These are phyloP conservation scores for Ajuga chamaepitys DNA, from an alignment of 257 asterid species.

Conservation along the genomic window DNA sequence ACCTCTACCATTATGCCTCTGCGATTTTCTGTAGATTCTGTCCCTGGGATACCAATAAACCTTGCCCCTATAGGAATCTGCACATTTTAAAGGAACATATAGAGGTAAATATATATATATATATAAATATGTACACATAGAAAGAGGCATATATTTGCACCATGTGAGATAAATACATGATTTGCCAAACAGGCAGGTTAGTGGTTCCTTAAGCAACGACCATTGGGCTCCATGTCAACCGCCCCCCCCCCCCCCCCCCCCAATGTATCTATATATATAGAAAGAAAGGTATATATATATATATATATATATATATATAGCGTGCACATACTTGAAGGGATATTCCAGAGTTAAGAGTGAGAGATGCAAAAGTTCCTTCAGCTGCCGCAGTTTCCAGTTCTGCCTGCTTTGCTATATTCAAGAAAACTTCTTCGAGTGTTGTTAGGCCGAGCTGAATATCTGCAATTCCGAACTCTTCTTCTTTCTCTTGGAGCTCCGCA, in stretches of 20 bases:
- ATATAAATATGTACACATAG: not conserved
- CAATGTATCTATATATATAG: not conserved
- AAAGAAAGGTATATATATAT: not conserved
- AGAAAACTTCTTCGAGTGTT: constrained; percentile 83
- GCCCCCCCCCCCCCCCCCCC: too few species aligned
- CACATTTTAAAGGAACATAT: not conserved
- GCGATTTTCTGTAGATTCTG: constrained; percentile 51
- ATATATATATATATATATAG: not conserved
- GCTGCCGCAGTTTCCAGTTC: constrained; percentile 75
- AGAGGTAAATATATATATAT: not conserved
- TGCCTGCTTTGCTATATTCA: constrained; percentile 68
- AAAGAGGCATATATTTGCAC: too few species aligned
- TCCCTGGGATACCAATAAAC: constrained; percentile 65
- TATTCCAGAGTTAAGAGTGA: constrained; percentile 49
- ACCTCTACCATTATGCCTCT: constrained; percentile 74
- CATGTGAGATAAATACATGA: too few species aligned
- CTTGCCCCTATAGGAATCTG: constrained; percentile 83
- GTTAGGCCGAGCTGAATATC: constrained; percentile 88
- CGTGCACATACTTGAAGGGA: constrained; percentile 45
- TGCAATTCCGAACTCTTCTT: constrained; percentile 52
- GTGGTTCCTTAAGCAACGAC: too few species aligned
- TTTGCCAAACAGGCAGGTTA: too few species aligned
- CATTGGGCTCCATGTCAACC: too few species aligned
- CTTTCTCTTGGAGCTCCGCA: constrained; percentile 61
- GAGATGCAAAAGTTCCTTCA: constrained; percentile 54